Conservation (phyloP, 805 yeast genomes). For the Ogataea trehaloabstinens region DNA sequence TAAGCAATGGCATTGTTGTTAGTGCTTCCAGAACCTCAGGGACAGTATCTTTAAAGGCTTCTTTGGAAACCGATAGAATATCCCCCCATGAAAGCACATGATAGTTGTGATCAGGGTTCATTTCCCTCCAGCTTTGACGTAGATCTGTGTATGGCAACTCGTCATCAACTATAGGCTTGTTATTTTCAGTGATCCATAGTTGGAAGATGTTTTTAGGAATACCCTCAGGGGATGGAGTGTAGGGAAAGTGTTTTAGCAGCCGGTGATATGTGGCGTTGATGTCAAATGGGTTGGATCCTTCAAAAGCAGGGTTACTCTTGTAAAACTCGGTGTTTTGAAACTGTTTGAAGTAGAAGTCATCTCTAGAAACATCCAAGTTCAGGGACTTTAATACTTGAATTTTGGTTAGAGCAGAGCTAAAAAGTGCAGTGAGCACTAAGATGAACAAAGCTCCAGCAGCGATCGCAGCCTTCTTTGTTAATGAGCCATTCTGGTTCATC, state of each 20-base stretch:
- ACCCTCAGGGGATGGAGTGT: constrained; percentile 10
- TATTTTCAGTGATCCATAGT: constrained; percentile 17
- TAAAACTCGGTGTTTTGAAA: constrained; percentile 29
- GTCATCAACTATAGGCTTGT: constrained; percentile 38
- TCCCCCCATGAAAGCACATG: constrained; percentile 62
- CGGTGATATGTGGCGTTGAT: constrained; percentile 13
- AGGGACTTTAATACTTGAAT: background rate
- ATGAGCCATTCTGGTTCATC: constrained; percentile 1
- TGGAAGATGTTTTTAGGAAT: constrained; percentile 20
- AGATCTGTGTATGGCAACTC: constrained; percentile 39
- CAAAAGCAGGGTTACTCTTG: constrained; percentile 33
- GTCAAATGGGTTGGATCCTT: constrained; percentile 30
- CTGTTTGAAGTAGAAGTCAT: constrained; percentile 7
- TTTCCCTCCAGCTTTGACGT: constrained; percentile 59
- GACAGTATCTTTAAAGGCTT: constrained; percentile 53
- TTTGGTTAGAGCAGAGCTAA: constrained; percentile 8
- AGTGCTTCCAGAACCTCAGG: constrained; percentile 78
- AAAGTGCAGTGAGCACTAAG: constrained; percentile 8
- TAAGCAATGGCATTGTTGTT: constrained; percentile 67
- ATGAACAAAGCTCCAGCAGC: background rate
- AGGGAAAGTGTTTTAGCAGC: constrained; percentile 14
- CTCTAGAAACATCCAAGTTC: constrained; percentile 5
- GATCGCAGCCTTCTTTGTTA: constrained; percentile 1
- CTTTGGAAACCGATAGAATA: constrained; percentile 45
- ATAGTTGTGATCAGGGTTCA: constrained; percentile 60